Conservation (phyloP, 1,284 basidiomycete genomes). For the Puccinia hordei region DNA sequence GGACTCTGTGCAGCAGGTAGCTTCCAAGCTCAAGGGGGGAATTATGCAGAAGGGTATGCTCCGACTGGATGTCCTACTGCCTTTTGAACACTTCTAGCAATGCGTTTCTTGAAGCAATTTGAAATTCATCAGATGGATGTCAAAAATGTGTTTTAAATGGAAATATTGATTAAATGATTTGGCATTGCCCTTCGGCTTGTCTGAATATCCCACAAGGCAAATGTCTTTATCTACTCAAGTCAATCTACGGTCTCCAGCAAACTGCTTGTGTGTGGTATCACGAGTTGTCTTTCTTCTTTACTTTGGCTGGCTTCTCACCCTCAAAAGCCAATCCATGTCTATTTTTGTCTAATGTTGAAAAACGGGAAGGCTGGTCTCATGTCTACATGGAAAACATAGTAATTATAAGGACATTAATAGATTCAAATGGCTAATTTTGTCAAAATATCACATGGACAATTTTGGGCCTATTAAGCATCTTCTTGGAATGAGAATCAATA, state of each 20-base stretch:
- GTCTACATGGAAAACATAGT: conserved; percentile 28
- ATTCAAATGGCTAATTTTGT: conserved; percentile 4
- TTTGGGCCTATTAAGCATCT: not conserved
- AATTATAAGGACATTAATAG: not conserved
- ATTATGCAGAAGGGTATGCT: not conserved
- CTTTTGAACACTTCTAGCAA: not conserved
- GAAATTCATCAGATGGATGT: conserved; percentile 33
- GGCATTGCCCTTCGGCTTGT: not conserved
- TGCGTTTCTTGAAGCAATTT: not conserved
- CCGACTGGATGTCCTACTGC: not conserved
- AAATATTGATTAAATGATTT: not conserved
- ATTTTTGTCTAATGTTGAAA: not conserved
- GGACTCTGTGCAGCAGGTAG: not conserved
- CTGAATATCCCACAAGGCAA: not conserved
- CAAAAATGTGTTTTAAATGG: not conserved
- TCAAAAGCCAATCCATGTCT: conserved; percentile 15
- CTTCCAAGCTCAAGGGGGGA: not conserved
- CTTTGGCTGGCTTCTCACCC: not conserved
- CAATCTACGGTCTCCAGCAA: not conserved
- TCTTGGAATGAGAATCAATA: conserved; percentile 28
- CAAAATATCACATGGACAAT: conserved; percentile 12
- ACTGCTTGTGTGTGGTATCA: not conserved
- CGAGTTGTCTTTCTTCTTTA: not conserved
- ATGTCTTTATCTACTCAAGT: not conserved
- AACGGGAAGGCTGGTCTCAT: conserved; percentile 6